Base-by-base conservation (phyloP, 805 yeast genomes). In the Nakazawaea wyomingensis region DNA sequence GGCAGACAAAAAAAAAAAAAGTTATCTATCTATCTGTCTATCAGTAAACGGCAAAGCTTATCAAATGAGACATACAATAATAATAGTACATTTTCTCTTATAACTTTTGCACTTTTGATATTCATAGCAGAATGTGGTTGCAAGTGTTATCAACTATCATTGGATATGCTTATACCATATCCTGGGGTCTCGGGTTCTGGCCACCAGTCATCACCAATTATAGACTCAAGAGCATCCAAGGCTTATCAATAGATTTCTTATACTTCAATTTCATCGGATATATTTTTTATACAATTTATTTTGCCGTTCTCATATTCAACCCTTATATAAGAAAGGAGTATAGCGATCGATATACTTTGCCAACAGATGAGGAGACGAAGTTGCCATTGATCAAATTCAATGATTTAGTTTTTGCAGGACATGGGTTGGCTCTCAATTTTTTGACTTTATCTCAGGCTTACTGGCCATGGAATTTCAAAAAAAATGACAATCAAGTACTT, bases 241-340 rank as follows among this genome's bases (percentile, higher is more conserved):
- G 68, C 1, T 54, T 63, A 8, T 56, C 66, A 1, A 50, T 63
- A 3, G 68, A 63, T 40, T 63, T 60, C 44, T 52, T 59, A 45
- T 60, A 51, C 41, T 62, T 63, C 52, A 62, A 62, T 47, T 50
- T 54, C 5, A 49, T 58, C 36, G 68, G 68, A 3, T 63, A 59
- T 41, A 32, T 55, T 1, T 47, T 63, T 6, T 62, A 62, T 44
- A 49, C 64, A 1, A 26, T 55, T 3, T 63, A 62, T 45, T 56
- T 64, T 1, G 49, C 57, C 1, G 38, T 38, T 3, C 46, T 62
- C 42, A 43, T 48, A 14, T 50, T 49, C 36, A 55, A 50, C 21
- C 21, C 48, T 0, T 36, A 48, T 3, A 58, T 62, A 5, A 51
- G 62, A 33, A 48, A 55, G 21, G 65, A 63, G 33, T 63, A 54